phyloP scores from a whole-genome alignment of 345 rosid genomes.

The Litchi chinensis region DNA sequence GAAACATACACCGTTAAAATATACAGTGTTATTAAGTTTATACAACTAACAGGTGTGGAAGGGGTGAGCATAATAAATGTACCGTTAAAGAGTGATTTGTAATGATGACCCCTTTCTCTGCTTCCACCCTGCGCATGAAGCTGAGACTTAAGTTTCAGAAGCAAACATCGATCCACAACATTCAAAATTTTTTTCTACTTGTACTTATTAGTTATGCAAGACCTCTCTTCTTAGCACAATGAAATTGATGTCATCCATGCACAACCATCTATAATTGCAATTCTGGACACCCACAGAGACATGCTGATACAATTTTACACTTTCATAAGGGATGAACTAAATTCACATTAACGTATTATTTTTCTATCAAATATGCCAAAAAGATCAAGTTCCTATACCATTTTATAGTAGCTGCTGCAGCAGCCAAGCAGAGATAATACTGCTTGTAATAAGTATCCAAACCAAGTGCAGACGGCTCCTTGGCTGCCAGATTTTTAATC shows the following conservation, averaged over 20 bases:
- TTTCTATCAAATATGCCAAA: slow-evolving; percentile 8
- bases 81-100: slow-evolving; percentile 91
- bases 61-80: slow-evolving; percentile 32
- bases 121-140: slow-evolving; percentile 71
- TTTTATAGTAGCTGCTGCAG: slow-evolving; percentile 85
- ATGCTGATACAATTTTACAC: not conserved
- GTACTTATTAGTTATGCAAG: not conserved
- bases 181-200: not conserved
- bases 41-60: not conserved
- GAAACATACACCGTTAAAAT: not conserved
- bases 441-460: slow-evolving; percentile 94
- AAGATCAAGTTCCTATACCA: slow-evolving; percentile 52
- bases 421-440: slow-evolving; percentile 91
- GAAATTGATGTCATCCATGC: slow-evolving; percentile 1
- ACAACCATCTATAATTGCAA: not conserved
- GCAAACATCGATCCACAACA: slow-evolving; percentile 11
- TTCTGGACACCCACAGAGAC: not conserved
- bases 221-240: not conserved
- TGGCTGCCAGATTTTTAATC: slow-evolving; percentile 77
- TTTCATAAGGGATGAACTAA: not conserved
- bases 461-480: slow-evolving; percentile 91
- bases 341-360: slow-evolving; percentile 10
- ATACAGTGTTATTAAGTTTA: not conserved
- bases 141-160: slow-evolving; percentile 21
- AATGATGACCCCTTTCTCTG: slow-evolving; percentile 86